Base-by-base conservation (phyloP, 768 basidiomycete genomes). In the Lentinula lateritia region DNA sequence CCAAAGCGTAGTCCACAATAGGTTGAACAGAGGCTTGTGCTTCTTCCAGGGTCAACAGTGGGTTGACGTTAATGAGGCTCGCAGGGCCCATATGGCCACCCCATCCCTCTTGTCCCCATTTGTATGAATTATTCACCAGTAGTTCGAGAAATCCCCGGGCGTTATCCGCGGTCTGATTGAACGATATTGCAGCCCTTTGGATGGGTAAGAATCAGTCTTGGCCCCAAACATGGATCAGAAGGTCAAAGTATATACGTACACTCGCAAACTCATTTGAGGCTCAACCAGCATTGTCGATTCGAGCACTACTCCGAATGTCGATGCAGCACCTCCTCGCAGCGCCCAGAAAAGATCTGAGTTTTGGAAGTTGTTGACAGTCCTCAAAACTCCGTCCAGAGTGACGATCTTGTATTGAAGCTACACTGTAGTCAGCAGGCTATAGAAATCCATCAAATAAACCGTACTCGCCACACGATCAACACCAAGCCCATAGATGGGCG, bases 321-420 rank as follows among this genome's bases (percentile, higher is more conserved):
- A 66, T 23, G 76, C 78, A 0, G 77, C 78, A 6, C 79, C 69
- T 12, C 66, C 64, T 36, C 64, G 57, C 5, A 77, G 63, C 1
- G 75, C 76, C 61, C 67, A 77, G 64, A 75, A 76, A 0, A 77
- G 69, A 56, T 77, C 75, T 10, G 52, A 34, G 52, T 76, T 72
- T 54, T 73, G 71, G 62, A 68, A 65, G 0, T 60, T 66, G 62
- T 75, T 77, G 18, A 69, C 75, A 3, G 68, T 67, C 18, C 69
- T 71, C 59, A 64, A 61, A n/a, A 63, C 56, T 7, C 76, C 76
- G 58, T 74, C 73, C 1, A 75, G 70, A 3, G 75, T 76, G 35
- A 77, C 74, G 34, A 77, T 62, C 38, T 69, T 70, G 58, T 73
- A 67, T 60, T 78, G 68, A 1, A 74, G 65, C 62, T 61, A 48